Percentiles rank a stretch among this genome's conserved stretches.
phyloP scores from a whole-genome alignment of 257 asterid species.

The Primulina huaijiensis region DNA sequence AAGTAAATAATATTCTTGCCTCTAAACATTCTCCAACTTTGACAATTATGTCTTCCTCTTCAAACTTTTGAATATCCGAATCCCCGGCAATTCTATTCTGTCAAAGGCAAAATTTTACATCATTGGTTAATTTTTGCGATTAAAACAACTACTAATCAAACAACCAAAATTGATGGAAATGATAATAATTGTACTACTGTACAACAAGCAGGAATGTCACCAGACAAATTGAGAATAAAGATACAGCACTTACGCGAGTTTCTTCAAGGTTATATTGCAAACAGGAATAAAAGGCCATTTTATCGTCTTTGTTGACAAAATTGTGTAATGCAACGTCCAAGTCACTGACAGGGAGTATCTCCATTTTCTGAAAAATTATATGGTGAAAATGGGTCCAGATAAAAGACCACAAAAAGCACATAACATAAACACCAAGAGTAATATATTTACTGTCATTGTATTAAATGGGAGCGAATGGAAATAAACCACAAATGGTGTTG shows the following conservation, averaged over 20 bases:
- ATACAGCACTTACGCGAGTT: constrained; percentile 72
- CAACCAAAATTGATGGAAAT: constrained; percentile 6
- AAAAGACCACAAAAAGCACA: constrained; percentile 9
- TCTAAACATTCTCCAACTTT: constrained; percentile 95
- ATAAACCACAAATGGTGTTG: not conserved
- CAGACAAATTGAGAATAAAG: constrained; percentile 9
- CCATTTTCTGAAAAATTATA: constrained; percentile 70
- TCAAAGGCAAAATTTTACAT: constrained; percentile 25
- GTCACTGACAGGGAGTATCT: constrained; percentile 93
- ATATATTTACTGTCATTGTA: not conserved
- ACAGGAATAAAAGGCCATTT: constrained; percentile 88
- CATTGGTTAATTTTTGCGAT: constrained; percentile 19
- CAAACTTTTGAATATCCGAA: constrained; percentile 54
- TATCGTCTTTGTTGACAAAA: constrained; percentile 95
- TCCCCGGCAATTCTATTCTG: constrained; percentile 76
- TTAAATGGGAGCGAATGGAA: not conserved
- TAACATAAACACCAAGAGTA: not conserved
- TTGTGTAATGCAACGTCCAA: constrained; percentile 90
- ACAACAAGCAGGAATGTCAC: not conserved
- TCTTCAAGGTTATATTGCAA: constrained; percentile 85
- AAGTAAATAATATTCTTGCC: constrained; percentile 48
- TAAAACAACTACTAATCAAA: constrained; percentile 11
- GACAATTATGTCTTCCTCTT: constrained; percentile 75
- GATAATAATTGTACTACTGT: not conserved
- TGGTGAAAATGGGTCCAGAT: constrained; percentile 19